Conservation (phyloP, 1,284 basidiomycete genomes). For the Irpex sp. region DNA sequence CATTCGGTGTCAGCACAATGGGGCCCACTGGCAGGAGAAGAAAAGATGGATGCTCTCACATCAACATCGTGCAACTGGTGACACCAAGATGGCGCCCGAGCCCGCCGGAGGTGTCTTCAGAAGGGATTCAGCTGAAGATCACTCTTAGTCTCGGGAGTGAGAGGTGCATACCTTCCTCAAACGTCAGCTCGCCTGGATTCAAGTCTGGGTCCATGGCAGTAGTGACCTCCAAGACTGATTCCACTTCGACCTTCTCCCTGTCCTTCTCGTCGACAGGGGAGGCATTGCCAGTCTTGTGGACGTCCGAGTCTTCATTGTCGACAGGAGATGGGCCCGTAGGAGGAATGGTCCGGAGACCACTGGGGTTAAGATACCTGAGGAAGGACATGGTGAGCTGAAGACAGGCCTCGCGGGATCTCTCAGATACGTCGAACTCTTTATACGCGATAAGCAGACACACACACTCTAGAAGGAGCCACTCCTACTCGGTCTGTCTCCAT, state of each 20-base stretch:
- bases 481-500: neutral
- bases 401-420: neutral
- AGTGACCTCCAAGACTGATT: slow-evolving; percentile 1
- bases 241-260: neutral
- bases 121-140: neutral
- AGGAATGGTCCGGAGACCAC: too few species aligned
- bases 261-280: neutral
- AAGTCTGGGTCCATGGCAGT: slow-evolving; percentile 1
- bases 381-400: neutral
- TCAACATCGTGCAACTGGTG: slow-evolving; percentile 26
- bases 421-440: neutral
- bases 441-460: neutral
- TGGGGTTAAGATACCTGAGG: neutral
- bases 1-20: slow-evolving; percentile 18
- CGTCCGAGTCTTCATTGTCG: neutral
- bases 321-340: neutral
- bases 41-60: slow-evolving; percentile 11
- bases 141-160: neutral
- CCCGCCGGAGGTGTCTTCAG: slow-evolving; percentile 24
- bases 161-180: slow-evolving; percentile 17
- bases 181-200: slow-evolving; percentile 16
- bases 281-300: neutral
- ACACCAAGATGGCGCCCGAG: slow-evolving; percentile 27
- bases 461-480: neutral
- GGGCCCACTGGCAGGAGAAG: neutral